phyloP scores from a whole-genome alignment of 192 early-diverging fungal species.

The Backusella tuberculispora region DNA sequence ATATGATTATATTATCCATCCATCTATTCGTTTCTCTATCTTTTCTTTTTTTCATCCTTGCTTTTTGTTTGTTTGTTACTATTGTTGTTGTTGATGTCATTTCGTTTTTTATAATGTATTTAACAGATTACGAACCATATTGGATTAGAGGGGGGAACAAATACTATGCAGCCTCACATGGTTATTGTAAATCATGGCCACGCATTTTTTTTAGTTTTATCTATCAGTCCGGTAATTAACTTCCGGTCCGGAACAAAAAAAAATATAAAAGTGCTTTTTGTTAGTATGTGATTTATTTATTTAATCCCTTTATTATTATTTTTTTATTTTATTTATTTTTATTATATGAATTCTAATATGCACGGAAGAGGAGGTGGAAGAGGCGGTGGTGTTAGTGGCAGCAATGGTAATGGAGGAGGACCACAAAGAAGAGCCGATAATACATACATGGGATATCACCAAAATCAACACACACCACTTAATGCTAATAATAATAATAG shows the following conservation, averaged over 20 bases:
- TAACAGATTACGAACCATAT: constrained; percentile 13
- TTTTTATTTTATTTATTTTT: too few species aligned
- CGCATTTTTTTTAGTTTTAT: background rate
- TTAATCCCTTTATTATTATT: background rate
- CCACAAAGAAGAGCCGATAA: background rate
- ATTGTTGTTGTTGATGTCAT: too few species aligned
- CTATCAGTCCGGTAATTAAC: background rate
- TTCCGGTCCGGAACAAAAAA: background rate
- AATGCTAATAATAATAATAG: background rate
- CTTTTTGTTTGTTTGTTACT: too few species aligned
- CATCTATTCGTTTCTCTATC: constrained; percentile 2
- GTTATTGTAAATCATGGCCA: background rate
- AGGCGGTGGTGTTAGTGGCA: background rate
- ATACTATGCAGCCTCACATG: background rate
- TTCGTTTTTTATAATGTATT: background rate
- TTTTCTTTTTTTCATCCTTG: background rate
- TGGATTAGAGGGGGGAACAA: constrained; percentile 23
- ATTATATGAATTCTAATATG: constrained; percentile 5
- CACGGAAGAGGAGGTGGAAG: background rate
- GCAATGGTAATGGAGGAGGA: background rate
- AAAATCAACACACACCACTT: background rate
- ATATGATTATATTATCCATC: background rate
- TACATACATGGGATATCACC: background rate
- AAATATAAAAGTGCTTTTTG: background rate
- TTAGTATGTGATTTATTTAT: background rate